Base-by-base conservation (phyloP, 1,139 yeast species). In the Debaryomyces sp. region DNA sequence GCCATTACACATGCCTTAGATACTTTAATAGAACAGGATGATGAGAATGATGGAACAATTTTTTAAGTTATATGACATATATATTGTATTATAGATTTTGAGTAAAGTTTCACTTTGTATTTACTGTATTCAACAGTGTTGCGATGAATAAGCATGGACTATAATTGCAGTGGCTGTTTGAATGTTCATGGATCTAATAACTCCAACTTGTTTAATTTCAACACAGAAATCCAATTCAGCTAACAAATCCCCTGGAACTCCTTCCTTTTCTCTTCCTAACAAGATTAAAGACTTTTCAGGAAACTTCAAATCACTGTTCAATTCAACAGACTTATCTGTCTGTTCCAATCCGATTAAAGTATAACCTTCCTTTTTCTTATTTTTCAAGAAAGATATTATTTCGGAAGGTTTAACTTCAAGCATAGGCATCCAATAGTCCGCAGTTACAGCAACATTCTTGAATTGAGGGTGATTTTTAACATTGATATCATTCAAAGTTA, bases 351-450 rank as follows among this genome's bases (percentile, higher is more conserved):
- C 97, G 55, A 92, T 85, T 50, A 92, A 70, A 0, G 96, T 87
- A 62, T 90, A 92, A 0, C 97, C 97, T 51, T 88, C 86, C 34
- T 66, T 71, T 66, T 89, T 89, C 72, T 87, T 87, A 42, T 65
- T 65, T 49, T 73, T 70, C 80, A 92, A 77, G 58, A 73, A 92
- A 1, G 67, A 66, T 5, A 73, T 65, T 41, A 91, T 83, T 6
- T 73, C 75, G 1, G 71, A 81, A 6, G 79, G 75, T 47, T 78
- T 77, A 2, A 91, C 96, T 62, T 91, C 94, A n/a, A 71, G 63
- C 84, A 92, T 86, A 1, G 97, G 97, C 96, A 91, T 89, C 97
- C 97, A 92, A 51, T 80, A 76, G 56, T 92, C 97, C 1, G 98
- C 96, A 0, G 97, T 90, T 8, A 92, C 96, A 0, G 97, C 96